Conservation (phyloP, 495 filamentous ascomycete genomes). For the Penicillium soppii region DNA sequence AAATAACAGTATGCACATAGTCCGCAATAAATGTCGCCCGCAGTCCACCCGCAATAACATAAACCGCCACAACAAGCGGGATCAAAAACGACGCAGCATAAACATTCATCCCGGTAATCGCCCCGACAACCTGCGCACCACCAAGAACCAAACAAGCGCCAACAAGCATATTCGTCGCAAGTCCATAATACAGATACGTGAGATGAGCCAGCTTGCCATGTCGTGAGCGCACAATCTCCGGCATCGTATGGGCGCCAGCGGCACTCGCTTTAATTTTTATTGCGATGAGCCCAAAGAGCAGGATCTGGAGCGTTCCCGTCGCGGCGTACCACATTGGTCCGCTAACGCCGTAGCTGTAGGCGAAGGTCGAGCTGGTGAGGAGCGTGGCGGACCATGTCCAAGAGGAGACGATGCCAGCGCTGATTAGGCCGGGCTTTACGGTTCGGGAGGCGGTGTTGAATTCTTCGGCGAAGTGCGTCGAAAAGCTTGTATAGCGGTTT, state of each 20-base stretch:
- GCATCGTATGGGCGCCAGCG: constrained; percentile 38
- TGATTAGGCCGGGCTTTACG: constrained; percentile 50
- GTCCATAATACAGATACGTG: constrained; percentile 39
- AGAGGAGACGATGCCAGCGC: constrained; percentile 46
- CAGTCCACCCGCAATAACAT: constrained; percentile 45
- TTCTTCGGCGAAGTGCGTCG: constrained; percentile 44
- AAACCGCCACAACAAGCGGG: constrained; percentile 39
- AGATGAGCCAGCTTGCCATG: constrained; percentile 39
- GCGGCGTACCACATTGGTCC: constrained; percentile 49
- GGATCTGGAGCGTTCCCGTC: constrained; percentile 42
- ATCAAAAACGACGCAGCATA: constrained; percentile 45
- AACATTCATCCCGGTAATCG: constrained; percentile 46
- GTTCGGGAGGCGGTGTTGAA: constrained; percentile 50
- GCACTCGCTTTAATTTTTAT: constrained; percentile 43
- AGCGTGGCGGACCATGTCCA: constrained; percentile 50
- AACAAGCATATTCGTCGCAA: constrained; percentile 48
- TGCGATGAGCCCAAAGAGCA: constrained; percentile 42
- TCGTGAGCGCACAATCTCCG: constrained; percentile 37
- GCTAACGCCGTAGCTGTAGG: constrained; percentile 49
- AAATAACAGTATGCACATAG: constrained; percentile 46
- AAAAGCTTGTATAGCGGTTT: constrained; percentile 49
- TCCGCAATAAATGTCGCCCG: constrained; percentile 43
- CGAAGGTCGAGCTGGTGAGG: constrained; percentile 45
- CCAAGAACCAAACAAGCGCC: constrained; percentile 40
- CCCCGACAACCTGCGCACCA: constrained; percentile 40